Conservation (phyloP, 2,329 filamentous ascomycete species). For the Lachnellula arida region DNA sequence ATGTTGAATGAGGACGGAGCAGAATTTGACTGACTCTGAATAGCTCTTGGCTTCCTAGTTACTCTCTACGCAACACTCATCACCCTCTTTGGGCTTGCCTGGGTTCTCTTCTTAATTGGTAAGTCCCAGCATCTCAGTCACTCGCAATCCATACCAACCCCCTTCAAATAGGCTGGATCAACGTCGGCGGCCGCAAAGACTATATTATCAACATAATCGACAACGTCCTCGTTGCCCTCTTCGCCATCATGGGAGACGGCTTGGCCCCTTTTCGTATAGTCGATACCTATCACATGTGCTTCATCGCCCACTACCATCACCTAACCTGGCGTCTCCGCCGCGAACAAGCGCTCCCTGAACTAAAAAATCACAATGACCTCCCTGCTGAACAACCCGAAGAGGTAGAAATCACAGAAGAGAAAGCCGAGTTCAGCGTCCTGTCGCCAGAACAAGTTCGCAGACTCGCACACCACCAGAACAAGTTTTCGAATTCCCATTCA, state of each 20-base stretch:
- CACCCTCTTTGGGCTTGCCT: slow-evolving; percentile 78
- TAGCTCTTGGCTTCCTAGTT: slow-evolving; percentile 74
- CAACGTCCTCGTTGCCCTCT: slow-evolving; percentile 65
- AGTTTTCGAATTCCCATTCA: slow-evolving; percentile 76
- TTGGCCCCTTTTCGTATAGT: slow-evolving; percentile 70
- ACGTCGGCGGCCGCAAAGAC: slow-evolving; percentile 66
- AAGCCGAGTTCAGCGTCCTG: slow-evolving; percentile 55
- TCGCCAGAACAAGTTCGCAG: slow-evolving; percentile 60
- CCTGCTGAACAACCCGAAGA: slow-evolving; percentile 35
- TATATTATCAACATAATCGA: slow-evolving; percentile 69
- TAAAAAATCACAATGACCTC: slow-evolving; percentile 58
- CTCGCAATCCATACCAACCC: neutral
- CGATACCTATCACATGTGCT: slow-evolving; percentile 78
- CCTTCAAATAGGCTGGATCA: slow-evolving; percentile 59
- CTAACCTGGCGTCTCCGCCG: slow-evolving; percentile 55
- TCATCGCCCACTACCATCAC: slow-evolving; percentile 60
- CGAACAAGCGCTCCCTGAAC: slow-evolving; percentile 50
- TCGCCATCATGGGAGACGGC: slow-evolving; percentile 66
- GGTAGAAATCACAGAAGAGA: slow-evolving; percentile 24
- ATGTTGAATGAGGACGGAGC: slow-evolving; percentile 1
- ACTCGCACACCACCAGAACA: slow-evolving; percentile 71
- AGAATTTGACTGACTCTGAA: slow-evolving; percentile 9
- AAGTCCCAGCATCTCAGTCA: neutral
- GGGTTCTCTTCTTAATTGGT: slow-evolving; percentile 88
- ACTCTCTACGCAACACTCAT: slow-evolving; percentile 80